These are phyloP conservation scores for Creolimax fragrantissima DNA, from an alignment of 78 protist species.

Conservation along the genomic window DNA sequence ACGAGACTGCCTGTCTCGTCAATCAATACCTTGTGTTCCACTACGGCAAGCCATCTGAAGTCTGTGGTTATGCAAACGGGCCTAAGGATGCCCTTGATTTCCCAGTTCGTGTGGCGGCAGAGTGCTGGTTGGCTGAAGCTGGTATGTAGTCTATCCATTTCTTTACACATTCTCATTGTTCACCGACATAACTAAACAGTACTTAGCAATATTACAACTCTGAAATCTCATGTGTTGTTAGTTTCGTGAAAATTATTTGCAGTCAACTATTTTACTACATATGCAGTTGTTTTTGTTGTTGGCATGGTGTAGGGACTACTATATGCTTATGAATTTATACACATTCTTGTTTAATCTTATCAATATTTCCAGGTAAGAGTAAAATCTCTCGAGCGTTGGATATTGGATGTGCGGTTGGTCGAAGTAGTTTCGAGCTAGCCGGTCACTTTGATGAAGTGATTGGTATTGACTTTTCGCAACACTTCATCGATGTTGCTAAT, in stretches of 20 bases:
- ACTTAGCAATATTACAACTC: too few species aligned
- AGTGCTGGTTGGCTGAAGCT: not conserved
- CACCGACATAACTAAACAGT: too few species aligned
- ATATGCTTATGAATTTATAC: not conserved
- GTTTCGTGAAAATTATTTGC: too few species aligned
- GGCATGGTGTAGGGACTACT: too few species aligned
- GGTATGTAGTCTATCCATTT: not conserved
- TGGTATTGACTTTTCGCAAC: constrained; percentile 27
- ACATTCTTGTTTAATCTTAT: not conserved
- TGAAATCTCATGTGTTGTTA: too few species aligned
- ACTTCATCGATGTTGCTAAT: constrained; percentile 26
- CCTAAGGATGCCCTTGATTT: constrained; percentile 28
- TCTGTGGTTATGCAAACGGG: not conserved
- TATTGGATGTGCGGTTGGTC: constrained; percentile 58
- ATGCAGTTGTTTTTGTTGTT: too few species aligned
- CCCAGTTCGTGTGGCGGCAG: constrained; percentile 10
- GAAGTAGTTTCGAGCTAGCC: constrained; percentile 45
- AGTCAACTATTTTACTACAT: too few species aligned
- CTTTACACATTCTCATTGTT: not conserved
- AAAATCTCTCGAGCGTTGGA: constrained; percentile 32
- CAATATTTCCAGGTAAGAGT: not conserved
- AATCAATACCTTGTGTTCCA: constrained; percentile 39
- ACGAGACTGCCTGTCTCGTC: constrained; percentile 23
- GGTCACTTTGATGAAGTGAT: constrained; percentile 28
- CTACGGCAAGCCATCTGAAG: constrained; percentile 3